Evolutionary conservation across 148 eudicot genomes (phyloP), one percentile per base, ranked within the genome.

Genomic region (Rhododendron kiyosumense): DNA sequence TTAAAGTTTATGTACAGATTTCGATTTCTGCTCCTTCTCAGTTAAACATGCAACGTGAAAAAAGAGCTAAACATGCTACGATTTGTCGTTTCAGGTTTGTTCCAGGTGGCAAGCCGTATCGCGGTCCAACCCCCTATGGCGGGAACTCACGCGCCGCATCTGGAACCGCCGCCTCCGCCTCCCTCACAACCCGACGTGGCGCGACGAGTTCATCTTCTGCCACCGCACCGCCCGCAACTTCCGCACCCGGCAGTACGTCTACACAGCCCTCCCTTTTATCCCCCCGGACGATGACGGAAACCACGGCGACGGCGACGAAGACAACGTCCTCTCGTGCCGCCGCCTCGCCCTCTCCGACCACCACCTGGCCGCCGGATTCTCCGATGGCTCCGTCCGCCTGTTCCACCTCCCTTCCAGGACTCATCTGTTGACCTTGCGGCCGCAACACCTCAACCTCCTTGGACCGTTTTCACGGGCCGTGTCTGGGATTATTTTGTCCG

Each of bases 41-140:
- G 52, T 9, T 49, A 49, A 41, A 41, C 45, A 6, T 41, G 43
- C 45, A 41, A 41, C 7, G 45, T 41, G 45, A 41, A 41, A 41
- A 6, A 41, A 6, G 45, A 41, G 8, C 45, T 41, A 41, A 46
- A 46, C 49, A 46, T 46, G 61, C 22, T 54, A 0, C 61, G 7
- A 32, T 32, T 71, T 71, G 38, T 30, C 18, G 8, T 30, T 81
- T 3, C 90, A 96, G 99, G 99, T 95, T 0, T 96, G 98, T 84
- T 86, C 95, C 2, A 95, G 97, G 34, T 96, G 99, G 99, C 89
- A 93, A 78, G 92, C 96, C 0, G 90, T 94, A 7, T 95, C 99
- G 1, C 89, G 88, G 3, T 96, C 99, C 8, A 93, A 93, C 38
- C 92, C 92, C 52, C 89, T 96, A 11, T 96, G 99, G 99, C 97